A percentile compares a stretch with the other conserved stretches of the same genome.
Conservation (phyloP, 179 eudicot species). For the Patellifolia procumbens region DNA sequence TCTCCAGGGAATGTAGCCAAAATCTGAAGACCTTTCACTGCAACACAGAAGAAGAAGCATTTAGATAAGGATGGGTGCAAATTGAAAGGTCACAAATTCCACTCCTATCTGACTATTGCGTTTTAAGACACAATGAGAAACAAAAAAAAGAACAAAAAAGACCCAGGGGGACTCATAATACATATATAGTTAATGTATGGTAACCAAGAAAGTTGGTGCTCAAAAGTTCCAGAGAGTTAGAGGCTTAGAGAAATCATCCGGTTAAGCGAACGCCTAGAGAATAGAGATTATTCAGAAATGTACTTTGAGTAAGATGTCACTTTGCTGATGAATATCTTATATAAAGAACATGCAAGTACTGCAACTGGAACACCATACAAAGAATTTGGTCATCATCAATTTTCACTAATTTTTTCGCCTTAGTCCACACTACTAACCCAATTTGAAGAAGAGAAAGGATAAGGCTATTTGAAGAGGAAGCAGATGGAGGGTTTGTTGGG, state of each 20-base stretch:
- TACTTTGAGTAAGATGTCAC: not conserved
- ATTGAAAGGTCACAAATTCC: not conserved
- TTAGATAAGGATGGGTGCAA: not conserved
- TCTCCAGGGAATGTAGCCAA: constrained; percentile 87
- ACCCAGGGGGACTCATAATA: not conserved
- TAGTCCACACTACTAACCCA: not conserved
- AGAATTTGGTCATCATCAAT: too few relatives aligned
- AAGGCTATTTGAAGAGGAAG: not conserved
- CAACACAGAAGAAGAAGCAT: constrained; percentile 28
- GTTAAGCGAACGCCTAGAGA: not conserved
- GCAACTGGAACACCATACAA: too few relatives aligned
- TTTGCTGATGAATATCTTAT: not conserved
- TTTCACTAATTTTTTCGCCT: not conserved
- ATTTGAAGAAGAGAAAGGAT: not conserved
- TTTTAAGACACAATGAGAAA: not conserved
- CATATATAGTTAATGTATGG: not conserved
- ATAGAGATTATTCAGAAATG: not conserved
- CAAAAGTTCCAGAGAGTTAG: not conserved
- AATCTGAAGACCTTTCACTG: constrained; percentile 79
- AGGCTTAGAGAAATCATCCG: not conserved
- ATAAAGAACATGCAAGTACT: not conserved
- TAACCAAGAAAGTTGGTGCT: constrained; percentile 3
- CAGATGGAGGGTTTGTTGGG: not conserved
- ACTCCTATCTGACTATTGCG: not conserved
- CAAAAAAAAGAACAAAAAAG: not conserved